Percentiles rank a stretch among this genome's conserved stretches.
Evolutionary conservation across 2,329 filamentous ascomycete species (phyloP).

Genomic region (Xylaria sp.): DNA sequence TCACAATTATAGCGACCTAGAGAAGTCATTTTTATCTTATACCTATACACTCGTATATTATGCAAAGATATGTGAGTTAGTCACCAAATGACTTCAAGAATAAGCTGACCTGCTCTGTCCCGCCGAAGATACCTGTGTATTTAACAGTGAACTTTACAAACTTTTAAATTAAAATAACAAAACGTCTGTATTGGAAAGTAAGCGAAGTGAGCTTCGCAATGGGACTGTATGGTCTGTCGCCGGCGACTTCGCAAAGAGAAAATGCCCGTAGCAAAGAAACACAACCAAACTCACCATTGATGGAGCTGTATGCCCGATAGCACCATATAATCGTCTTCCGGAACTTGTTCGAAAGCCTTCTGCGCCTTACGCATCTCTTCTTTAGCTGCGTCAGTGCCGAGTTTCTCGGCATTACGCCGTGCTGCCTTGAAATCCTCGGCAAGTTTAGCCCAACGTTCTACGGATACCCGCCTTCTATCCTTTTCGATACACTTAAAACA

Average conservation of each 20-base stretch:
- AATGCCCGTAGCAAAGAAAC: not conserved
- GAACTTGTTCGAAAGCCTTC: constrained; percentile 36
- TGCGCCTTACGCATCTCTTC: constrained; percentile 31
- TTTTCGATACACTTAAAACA: constrained; percentile 40
- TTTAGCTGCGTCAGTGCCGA: constrained; percentile 31
- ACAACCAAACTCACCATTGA: constrained; percentile 35
- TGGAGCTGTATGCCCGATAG: constrained; percentile 18
- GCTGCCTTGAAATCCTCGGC: constrained; percentile 33
- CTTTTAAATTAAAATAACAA: not conserved
- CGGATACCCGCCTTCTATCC: constrained; percentile 7
- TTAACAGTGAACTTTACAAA: not conserved
- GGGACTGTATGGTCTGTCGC: not conserved
- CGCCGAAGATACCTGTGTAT: not conserved
- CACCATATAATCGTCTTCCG: constrained; percentile 28
- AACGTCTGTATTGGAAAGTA: not conserved
- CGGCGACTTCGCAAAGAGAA: not conserved
- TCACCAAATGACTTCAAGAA: not conserved
- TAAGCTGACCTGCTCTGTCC: not conserved
- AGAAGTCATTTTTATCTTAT: too few relatives aligned
- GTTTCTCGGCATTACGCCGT: constrained; percentile 26
- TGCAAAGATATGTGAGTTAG: not conserved
- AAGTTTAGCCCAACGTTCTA: constrained; percentile 24
- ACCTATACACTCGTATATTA: too few relatives aligned
- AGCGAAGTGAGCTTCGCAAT: not conserved
- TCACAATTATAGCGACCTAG: too few relatives aligned